A percentile compares a stretch with the other conserved stretches of the same genome.
phyloP scores from a whole-genome alignment of 2,329 filamentous ascomycete genomes.

The Apiospora koreana region DNA sequence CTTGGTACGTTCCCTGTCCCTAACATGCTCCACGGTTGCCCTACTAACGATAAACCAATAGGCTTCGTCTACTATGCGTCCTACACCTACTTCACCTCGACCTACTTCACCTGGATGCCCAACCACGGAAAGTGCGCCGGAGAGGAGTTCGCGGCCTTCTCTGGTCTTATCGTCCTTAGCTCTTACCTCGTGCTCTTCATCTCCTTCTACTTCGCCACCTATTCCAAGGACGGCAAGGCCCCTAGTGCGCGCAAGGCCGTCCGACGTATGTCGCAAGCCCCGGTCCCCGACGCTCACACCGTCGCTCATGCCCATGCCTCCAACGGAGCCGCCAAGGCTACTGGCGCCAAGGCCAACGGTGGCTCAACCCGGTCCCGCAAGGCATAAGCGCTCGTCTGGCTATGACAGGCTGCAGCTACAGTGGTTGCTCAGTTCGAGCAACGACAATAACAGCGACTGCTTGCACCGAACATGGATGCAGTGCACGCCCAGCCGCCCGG shows the following conservation, averaged over 20 bases:
- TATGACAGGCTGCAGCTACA: constrained; percentile 9
- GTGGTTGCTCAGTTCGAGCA: constrained; percentile 6
- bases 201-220: constrained; percentile 97
- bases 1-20: constrained; percentile 65
- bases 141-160: constrained; percentile 94
- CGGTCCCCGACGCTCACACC: constrained; percentile 80
- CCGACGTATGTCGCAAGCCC: constrained; percentile 65
- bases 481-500: background rate
- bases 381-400: constrained; percentile 48
- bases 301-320: constrained; percentile 68
- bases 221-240: constrained; percentile 82
- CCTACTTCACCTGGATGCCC: constrained; percentile 84
- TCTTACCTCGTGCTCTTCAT: constrained; percentile 98
- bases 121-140: constrained; percentile 86
- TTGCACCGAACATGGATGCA: background rate
- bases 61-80: constrained; percentile 98
- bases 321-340: constrained; percentile 53
- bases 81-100: constrained; percentile 96
- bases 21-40: background rate
- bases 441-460: background rate
- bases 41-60: constrained; percentile 33
- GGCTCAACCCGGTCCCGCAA: constrained; percentile 68
- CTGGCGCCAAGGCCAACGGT: constrained; percentile 59
- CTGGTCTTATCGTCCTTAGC: constrained; percentile 87
- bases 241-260: constrained; percentile 78